Conservation (phyloP, 345 rosid species). For the Abelmoschus esculentus region DNA sequence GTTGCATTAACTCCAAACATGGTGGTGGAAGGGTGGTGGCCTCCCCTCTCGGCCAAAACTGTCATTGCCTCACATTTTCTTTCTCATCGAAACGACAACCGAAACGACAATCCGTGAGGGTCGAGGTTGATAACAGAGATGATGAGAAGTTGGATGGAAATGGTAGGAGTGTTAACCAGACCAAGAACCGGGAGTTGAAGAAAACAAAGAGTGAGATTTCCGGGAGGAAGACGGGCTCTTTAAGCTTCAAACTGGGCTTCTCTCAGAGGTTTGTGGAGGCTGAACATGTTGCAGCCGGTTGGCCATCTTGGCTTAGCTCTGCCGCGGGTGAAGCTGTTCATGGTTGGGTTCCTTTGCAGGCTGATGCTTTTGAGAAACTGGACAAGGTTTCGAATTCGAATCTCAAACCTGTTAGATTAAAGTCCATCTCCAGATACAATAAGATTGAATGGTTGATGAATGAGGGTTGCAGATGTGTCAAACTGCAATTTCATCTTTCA, state of each 20-base stretch:
- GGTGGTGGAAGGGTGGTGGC: constrained; percentile 21
- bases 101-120: constrained; percentile 22
- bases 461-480: no score
- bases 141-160: constrained; percentile 24
- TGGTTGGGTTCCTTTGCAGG: constrained; percentile 66
- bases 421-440: no score
- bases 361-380: constrained; percentile 64
- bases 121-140: constrained; percentile 14
- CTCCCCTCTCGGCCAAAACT: constrained; percentile 27
- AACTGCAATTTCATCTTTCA: no score
- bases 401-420: no score
- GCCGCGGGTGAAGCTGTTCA: constrained; percentile 60
- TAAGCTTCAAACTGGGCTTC: constrained; percentile 34
- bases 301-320: constrained; percentile 74
- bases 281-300: constrained; percentile 65
- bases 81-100: constrained; percentile 26
- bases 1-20: constrained; percentile 67
- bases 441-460: no score
- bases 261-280: constrained; percentile 39
- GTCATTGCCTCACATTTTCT: constrained; percentile 11
- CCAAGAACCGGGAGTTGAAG: constrained; percentile 20
- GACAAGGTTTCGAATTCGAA: constrained; percentile 40
- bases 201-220: constrained; percentile 29
- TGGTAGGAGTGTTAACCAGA: constrained; percentile 11
- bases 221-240: constrained; percentile 18